A percentile compares a stretch with the other conserved stretches of the same genome.
Evolutionary conservation across 331 rosid genomes (phyloP).

Genomic region (Malus hybrid): DNA sequence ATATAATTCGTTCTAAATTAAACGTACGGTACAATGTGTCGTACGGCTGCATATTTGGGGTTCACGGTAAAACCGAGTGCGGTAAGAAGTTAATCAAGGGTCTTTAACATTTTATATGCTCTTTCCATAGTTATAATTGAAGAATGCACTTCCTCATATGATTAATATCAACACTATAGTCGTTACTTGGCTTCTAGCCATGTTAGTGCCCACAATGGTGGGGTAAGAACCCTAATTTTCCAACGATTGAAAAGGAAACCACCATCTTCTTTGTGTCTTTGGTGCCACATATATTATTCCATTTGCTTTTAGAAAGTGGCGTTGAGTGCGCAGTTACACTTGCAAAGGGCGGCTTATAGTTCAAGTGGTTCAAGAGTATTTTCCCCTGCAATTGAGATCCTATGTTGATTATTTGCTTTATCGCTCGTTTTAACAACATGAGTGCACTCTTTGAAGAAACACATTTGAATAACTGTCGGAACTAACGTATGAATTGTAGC

Average conservation of each 20-base stretch:
- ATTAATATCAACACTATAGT: not conserved
- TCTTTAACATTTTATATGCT: too few species aligned
- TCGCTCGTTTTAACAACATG: not conserved
- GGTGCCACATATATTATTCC: not conserved
- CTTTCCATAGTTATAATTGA: not conserved
- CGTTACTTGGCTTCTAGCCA: not conserved
- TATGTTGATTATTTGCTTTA: not conserved
- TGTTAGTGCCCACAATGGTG: not conserved
- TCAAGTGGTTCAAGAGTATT: not conserved
- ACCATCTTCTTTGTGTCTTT: not conserved
- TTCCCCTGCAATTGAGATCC: accelerated
- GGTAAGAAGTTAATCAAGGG: not conserved
- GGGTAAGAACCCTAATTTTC: not conserved
- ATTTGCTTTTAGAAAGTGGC: not conserved
- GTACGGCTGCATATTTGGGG: not conserved
- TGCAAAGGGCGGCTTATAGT: not conserved
- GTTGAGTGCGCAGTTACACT: not conserved
- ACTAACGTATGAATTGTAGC: not conserved
- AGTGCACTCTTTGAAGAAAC: not conserved
- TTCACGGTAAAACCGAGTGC: not conserved
- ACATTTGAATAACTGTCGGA: not conserved
- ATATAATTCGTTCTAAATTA: not conserved
- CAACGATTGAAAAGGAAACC: not conserved
- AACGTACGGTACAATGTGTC: not conserved
- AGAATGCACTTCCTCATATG: not conserved